A percentile compares a stretch with the other conserved stretches of the same genome.
Conservation (phyloP, 208 protist genomes). For the Leptomonas pyrrhocoris region DNA sequence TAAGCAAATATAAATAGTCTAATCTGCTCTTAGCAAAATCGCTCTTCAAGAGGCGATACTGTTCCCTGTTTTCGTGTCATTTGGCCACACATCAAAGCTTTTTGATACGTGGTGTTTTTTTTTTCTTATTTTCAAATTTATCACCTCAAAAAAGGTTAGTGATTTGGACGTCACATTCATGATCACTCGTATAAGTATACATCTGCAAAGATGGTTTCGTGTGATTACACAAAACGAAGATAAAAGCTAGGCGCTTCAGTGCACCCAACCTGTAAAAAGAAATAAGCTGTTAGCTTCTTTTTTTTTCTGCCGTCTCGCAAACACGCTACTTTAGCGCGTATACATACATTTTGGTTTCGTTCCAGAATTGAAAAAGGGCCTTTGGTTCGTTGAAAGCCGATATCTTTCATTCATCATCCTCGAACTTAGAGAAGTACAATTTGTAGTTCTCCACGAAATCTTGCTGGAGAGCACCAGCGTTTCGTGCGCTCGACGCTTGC, state of each 20-base stretch:
- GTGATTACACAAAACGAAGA: constrained; percentile 9
- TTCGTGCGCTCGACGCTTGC: constrained; percentile 48
- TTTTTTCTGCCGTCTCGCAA: background rate
- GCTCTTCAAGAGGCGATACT: too few relatives aligned
- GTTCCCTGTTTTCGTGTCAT: too few relatives aligned
- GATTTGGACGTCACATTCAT: too few relatives aligned
- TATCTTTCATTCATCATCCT: constrained; percentile 46
- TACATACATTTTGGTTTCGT: background rate
- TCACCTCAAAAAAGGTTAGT: too few relatives aligned
- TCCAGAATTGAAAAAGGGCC: too few relatives aligned
- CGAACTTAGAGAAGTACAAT: constrained; percentile 77
- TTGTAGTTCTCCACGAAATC: constrained; percentile 76
- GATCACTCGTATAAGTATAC: background rate
- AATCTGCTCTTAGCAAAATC: too few relatives aligned
- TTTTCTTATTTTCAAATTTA: too few relatives aligned
- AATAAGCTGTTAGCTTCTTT: background rate
- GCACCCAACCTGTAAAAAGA: background rate
- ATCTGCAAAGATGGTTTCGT: background rate
- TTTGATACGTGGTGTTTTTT: too few relatives aligned
- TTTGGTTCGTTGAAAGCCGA: too few relatives aligned
- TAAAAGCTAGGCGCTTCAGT: background rate
- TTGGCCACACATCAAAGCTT: too few relatives aligned
- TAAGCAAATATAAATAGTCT: too few relatives aligned
- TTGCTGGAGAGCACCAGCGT: constrained; percentile 54
- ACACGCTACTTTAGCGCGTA: background rate